Conservation (phyloP, 1,139 yeast species). For the Geotrichum candidum region DNA sequence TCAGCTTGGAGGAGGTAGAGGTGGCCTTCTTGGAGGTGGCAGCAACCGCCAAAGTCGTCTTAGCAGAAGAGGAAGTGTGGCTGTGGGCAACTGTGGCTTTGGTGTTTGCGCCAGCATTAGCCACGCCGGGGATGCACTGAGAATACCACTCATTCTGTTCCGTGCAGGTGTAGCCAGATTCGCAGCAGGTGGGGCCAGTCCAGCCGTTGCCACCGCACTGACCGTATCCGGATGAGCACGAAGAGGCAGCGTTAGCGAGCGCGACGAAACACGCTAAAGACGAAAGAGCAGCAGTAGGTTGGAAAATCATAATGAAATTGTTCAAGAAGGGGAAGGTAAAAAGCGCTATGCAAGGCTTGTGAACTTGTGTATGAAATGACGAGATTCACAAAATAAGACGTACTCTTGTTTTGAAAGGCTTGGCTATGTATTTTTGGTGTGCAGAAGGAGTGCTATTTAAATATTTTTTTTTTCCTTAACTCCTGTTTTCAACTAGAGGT, state of each 20-base stretch:
- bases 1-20: neutral
- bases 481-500: neutral
- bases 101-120: neutral
- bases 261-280: slow-evolving; percentile 15
- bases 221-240: slow-evolving; percentile 20
- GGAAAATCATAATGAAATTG: neutral
- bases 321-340: neutral
- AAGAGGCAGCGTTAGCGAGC: slow-evolving; percentile 17
- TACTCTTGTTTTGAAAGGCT: neutral
- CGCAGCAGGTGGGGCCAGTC: slow-evolving; percentile 17
- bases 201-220: slow-evolving; percentile 16
- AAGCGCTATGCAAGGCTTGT: neutral
- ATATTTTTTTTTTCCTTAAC: neutral
- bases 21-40: neutral
- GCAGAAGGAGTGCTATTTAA: neutral
- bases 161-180: slow-evolving; percentile 9
- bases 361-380: neutral
- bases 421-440: neutral
- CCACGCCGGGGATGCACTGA: slow-evolving; percentile 13
- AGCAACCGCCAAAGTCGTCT: neutral
- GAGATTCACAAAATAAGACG: neutral
- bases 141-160: slow-evolving; percentile 13
- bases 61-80: neutral
- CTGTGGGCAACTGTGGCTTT: neutral
- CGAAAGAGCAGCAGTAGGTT: neutral